These are phyloP conservation scores for Metschnikowia aberdeeniae DNA, from an alignment of 805 yeast genomes.

Conservation along the genomic window DNA sequence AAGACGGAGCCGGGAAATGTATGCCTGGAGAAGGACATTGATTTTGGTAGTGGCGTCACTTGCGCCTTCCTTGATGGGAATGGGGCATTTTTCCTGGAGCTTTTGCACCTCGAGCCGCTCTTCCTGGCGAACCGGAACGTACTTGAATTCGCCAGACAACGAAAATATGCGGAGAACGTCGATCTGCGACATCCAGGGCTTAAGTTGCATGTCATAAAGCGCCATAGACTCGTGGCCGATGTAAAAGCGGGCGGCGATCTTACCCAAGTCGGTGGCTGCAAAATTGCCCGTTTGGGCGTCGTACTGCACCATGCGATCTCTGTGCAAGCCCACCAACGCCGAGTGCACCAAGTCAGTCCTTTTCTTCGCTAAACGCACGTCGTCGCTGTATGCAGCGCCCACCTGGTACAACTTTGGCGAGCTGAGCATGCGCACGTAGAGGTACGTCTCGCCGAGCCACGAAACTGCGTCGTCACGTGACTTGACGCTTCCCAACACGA, in stretches of 20 bases:
- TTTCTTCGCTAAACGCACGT: constrained; percentile 45
- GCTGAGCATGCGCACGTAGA: constrained; percentile 71
- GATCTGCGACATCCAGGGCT: constrained; percentile 60
- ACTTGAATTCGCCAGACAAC: constrained; percentile 78
- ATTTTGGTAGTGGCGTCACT: constrained; percentile 75
- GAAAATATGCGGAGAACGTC: constrained; percentile 79
- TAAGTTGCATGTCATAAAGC: constrained; percentile 57
- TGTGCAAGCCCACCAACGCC: constrained; percentile 58
- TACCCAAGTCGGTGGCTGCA: constrained; percentile 61
- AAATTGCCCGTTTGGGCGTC: constrained; percentile 41
- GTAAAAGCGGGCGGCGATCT: constrained; percentile 82
- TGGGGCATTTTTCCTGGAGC: constrained; percentile 70
- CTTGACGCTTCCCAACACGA: constrained; percentile 66
- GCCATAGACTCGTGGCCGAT: constrained; percentile 72
- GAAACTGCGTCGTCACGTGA: constrained; percentile 61
- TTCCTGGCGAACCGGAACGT: constrained; percentile 80
- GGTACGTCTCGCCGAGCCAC: constrained; percentile 79
- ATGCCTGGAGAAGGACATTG: constrained; percentile 76
- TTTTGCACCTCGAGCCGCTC: constrained; percentile 72
- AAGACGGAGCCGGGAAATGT: constrained; percentile 69
- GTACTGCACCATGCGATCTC: constrained; percentile 58
- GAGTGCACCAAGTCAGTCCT: constrained; percentile 71
- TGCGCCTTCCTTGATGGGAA: constrained; percentile 73
- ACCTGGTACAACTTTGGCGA: constrained; percentile 75
- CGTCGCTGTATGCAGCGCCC: constrained; percentile 56